Conservation (phyloP, 805 yeast genomes). For the Saccharomyces cerevisiae region DNA sequence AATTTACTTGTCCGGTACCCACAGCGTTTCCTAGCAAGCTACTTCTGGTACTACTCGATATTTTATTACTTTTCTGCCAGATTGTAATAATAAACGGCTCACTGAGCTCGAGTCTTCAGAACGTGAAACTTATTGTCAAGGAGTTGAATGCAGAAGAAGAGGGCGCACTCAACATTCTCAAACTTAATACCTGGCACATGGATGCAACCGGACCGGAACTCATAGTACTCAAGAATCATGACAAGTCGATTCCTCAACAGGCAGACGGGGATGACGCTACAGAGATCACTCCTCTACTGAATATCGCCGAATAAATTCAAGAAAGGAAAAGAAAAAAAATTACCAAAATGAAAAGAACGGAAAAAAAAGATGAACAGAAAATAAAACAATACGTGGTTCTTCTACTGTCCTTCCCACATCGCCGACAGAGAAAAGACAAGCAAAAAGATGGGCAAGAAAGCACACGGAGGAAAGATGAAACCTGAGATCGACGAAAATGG, state of each 20-base stretch:
- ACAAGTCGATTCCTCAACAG: neutral
- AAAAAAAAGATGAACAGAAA: neutral
- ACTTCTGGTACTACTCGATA: neutral
- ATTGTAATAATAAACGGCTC: neutral
- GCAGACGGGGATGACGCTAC: neutral
- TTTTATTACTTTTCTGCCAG: neutral
- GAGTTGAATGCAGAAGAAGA: neutral
- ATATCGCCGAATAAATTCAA: neutral
- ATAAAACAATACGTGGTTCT: neutral
- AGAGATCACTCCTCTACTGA: neutral
- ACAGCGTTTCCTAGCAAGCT: neutral
- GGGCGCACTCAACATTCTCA: neutral
- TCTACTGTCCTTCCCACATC: neutral
- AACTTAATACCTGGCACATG: neutral
- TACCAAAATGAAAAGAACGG: neutral
- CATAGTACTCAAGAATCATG: neutral
- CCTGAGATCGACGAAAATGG: slow-evolving; percentile 17
- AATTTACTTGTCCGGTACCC: neutral
- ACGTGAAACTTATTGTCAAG: neutral
- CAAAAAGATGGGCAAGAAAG: neutral
- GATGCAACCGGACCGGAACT: neutral
- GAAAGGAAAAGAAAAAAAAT: neutral
- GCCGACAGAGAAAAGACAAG: neutral
- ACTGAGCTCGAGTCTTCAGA: neutral
- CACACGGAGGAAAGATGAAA: neutral